phyloP scores from a whole-genome alignment of 202 grass and related monocot species.

The Bolboschoenoplectus hybrid region DNA sequence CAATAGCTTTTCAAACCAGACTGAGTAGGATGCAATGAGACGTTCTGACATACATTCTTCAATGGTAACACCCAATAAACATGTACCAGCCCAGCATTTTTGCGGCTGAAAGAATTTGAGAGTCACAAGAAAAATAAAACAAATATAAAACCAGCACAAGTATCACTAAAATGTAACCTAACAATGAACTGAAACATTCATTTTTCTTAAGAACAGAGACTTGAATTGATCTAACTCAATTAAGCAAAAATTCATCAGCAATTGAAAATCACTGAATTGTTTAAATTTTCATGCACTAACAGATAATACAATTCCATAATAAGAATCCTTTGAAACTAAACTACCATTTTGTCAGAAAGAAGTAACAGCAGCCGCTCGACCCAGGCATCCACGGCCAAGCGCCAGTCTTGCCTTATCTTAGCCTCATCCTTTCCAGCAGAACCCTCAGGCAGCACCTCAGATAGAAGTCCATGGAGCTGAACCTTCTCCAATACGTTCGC shows the following conservation, averaged over 20 bases:
- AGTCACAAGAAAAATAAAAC: slow-evolving; percentile 23
- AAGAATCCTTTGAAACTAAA: background rate
- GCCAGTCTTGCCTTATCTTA: slow-evolving; percentile 71
- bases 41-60: slow-evolving; percentile 64
- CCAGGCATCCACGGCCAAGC: slow-evolving; percentile 65
- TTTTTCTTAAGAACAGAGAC: background rate
- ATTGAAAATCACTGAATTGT: background rate
- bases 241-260: background rate
- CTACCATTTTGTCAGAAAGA: slow-evolving; percentile 59
- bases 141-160: background rate
- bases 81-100: slow-evolving; percentile 74
- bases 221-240: background rate
- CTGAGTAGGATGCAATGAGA: slow-evolving; percentile 56
- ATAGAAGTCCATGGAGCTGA: slow-evolving; percentile 61
- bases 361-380: slow-evolving; percentile 52
- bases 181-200: background rate
- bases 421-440: slow-evolving; percentile 11
- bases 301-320: background rate
- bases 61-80: slow-evolving; percentile 72
- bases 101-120: slow-evolving; percentile 53
- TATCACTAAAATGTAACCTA: slow-evolving; percentile 12
- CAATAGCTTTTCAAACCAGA: slow-evolving; percentile 86
- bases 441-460: slow-evolving; percentile 47
- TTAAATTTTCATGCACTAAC: background rate
- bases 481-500: slow-evolving; percentile 52